Conservation (phyloP, 2,329 filamentous ascomycete genomes). For the Penicillium italicum region DNA sequence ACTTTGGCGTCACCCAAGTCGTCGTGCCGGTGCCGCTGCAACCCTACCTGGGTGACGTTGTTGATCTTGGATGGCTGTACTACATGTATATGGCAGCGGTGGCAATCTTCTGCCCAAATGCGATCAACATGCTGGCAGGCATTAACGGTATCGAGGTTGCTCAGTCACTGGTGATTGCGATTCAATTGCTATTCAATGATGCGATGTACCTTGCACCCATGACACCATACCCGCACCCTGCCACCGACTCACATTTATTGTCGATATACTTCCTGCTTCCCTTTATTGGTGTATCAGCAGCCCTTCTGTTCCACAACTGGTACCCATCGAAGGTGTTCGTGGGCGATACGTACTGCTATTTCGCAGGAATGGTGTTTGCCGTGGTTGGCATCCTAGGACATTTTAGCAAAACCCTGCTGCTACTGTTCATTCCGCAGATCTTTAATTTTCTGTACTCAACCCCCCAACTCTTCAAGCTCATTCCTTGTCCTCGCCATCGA, state of each 20-base stretch:
- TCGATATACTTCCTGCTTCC: constrained; percentile 91
- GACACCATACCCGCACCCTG: constrained; percentile 81
- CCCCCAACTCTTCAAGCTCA: constrained; percentile 83
- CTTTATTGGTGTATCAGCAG: constrained; percentile 86
- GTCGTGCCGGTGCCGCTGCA: constrained; percentile 84
- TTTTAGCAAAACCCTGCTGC: constrained; percentile 92
- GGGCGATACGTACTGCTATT: constrained; percentile 98
- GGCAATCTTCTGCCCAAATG: constrained; percentile 96
- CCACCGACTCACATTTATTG: constrained; percentile 92
- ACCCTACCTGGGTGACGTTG: constrained; percentile 75
- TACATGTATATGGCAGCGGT: constrained; percentile 96
- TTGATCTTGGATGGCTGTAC: constrained; percentile 80
- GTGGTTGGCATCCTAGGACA: constrained; percentile 95
- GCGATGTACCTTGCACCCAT: constrained; percentile 73
- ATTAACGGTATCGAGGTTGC: constrained; percentile 97
- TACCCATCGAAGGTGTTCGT: constrained; percentile 94
- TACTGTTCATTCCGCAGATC: constrained; percentile 88
- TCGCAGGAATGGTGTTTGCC: constrained; percentile 98
- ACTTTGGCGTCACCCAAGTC: constrained; percentile 94
- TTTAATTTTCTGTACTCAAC: constrained; percentile 95
- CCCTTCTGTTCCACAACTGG: constrained; percentile 88
- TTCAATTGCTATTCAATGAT: constrained; percentile 82
- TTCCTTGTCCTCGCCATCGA: constrained; percentile 90
- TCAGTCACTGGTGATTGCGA: constrained; percentile 86
- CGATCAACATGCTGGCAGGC: constrained; percentile 99